Base-by-base conservation (phyloP, 2,329 filamentous ascomycete species). In the Trichophyton verrucosum region DNA sequence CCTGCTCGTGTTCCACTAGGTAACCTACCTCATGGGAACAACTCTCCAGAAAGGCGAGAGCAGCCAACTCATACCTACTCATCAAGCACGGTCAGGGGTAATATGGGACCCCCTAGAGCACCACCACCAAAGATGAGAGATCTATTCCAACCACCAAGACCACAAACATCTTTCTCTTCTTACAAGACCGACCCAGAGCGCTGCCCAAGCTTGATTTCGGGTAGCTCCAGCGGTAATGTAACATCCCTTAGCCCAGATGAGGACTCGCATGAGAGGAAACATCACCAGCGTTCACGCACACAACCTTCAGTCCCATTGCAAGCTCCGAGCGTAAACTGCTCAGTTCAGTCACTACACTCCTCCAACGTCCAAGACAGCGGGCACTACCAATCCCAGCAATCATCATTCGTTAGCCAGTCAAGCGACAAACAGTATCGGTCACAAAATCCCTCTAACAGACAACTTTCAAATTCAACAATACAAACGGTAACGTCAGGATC, bases 111-210 rank as follows among this genome's bases (percentile, higher is more conserved):
- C 24, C 67, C 82, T 69, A 80, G 85, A 64, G 86, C 86, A 1
- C 89, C 90, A 40, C 91, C 91, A 11, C 92, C 92, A 57, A 94
- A 91, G 73, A 96, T 97, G 91, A 86, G 92, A 65, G 90, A 95
- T 47, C 80, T 96, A 33, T 84, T 84, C 64, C 73, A 78, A 7
- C 81, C 82, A 55, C 78, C 81, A 3, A 77, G 69, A 59, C 71
- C 73, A 36, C 74, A 72, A 61, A 75, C 61, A 66, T 69, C 60
- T 38, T 57, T 64, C 46, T 22, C 56, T n/a, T 36, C 63, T 51
- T 42, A 66, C 61, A 69, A 13, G n/a, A 33, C n/a, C 3, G 51
- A 55, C 5, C 3, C 17, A 36, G 55, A 44, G 27, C 40, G 11
- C 15, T 57, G 40, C 11, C 55, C 33, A n/a, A 57, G 55, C 36